Evolutionary conservation across 139 green algal genomes (phyloP), one percentile per base, ranked within the genome.

Genomic region (Asterochloris erici): DNA sequence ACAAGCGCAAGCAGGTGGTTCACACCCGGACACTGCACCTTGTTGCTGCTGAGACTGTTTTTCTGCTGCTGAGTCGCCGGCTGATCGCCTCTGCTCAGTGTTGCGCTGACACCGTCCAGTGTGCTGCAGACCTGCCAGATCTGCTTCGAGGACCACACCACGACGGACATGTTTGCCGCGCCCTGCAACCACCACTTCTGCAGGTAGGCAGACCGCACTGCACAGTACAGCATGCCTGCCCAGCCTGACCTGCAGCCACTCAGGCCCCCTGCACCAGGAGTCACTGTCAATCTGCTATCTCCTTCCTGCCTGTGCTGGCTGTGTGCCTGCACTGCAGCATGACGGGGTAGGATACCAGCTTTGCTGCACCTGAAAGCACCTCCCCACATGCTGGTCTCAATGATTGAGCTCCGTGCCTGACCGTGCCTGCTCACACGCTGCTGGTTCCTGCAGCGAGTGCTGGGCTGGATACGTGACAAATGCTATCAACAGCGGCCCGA

Each of bases 111-210:
- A 16, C 24, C 12, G 17, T 14, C 70, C 28, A 24, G 28, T 68
- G 10, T 66, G 54, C 87, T 92, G 86, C 83, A 87, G 26, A 86
- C 29, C 11, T 99, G 96, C 88, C 86, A 90, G 73, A 97, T 99
- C 78, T 99, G 96, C 90, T 99, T 97, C 63, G 96, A 98, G 24
- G 83, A 77, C 11, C 93, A 91, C 75, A 74, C 85, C 9, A 78
- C 79, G 14, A 24, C 54, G 0, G 78, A 88, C 4, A 95, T 96
- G 89, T 78, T 79, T 73, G 81, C 83, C 10, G 89, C 90, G 9
- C 17, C 84, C 82, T 90, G 93, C 93, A 71, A 92, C 81, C 94
- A 98, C 87, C 78, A 82, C 82, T 95, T 94, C 84, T 98, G 93
- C 86, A 54, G 38, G 38, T 54, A 54, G 38, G 38, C 38, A 54